Conservation (phyloP, 108 stramenopile species). For the Nitzschia sp. region DNA sequence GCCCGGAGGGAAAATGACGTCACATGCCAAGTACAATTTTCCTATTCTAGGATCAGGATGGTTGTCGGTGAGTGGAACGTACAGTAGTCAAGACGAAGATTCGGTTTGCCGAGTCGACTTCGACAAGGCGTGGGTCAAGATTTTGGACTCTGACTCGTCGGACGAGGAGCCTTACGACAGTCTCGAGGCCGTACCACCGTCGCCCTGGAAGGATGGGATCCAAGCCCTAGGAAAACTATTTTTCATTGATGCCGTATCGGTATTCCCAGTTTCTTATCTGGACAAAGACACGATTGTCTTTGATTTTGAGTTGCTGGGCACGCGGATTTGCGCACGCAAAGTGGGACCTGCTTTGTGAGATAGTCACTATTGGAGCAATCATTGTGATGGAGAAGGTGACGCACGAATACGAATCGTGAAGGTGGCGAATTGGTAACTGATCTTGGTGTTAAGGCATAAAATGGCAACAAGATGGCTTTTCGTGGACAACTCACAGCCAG, state of each 20-base stretch:
- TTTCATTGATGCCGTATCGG: conserved; percentile 68
- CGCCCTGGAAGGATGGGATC: conserved; percentile 49
- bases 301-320: conserved; percentile 77
- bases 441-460: not conserved
- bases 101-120: conserved; percentile 69
- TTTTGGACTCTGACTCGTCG: not conserved
- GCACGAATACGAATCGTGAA: too few relatives aligned
- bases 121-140: conserved; percentile 69
- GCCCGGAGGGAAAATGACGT: conserved; percentile 51
- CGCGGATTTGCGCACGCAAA: conserved; percentile 77
- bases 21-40: conserved; percentile 63
- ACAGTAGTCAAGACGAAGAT: conserved; percentile 52
- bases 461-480: too few relatives aligned
- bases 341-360: conserved; percentile 2
- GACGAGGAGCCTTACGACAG: conserved; percentile 38
- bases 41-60: conserved; percentile 42
- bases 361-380: too few relatives aligned
- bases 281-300: conserved; percentile 79
- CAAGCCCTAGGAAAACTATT: conserved; percentile 47
- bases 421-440: not conserved
- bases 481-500: too few relatives aligned
- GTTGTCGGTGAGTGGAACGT: conserved; percentile 16
- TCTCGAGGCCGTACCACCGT: conserved; percentile 57
- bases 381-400: too few relatives aligned
- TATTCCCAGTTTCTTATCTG: conserved; percentile 75